phyloP scores from a whole-genome alignment of 345 rosid genomes.

The Hevea brasiliensis region DNA sequence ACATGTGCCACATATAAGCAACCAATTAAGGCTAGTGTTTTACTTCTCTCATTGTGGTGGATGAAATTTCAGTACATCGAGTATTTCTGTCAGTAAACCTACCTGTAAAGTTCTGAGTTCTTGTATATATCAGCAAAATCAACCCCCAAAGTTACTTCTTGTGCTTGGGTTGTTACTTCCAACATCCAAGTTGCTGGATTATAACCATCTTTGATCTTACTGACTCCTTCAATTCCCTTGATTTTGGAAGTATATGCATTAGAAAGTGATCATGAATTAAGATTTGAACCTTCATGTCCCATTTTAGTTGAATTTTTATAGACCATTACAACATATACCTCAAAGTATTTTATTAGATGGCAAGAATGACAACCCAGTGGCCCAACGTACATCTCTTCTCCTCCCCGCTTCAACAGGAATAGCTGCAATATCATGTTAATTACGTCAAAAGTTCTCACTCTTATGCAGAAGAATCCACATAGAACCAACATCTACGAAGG shows the following conservation, averaged over 20 bases:
- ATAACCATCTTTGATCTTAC: slow-evolving; percentile 61
- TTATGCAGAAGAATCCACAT: background rate
- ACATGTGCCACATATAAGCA: too few species aligned
- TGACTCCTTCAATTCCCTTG: slow-evolving; percentile 53
- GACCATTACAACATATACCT: slow-evolving; percentile 24
- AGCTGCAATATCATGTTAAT: slow-evolving; percentile 31
- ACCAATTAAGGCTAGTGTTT: too few species aligned
- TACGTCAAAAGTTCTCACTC: background rate
- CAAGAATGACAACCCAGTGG: slow-evolving; percentile 49
- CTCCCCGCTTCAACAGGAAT: slow-evolving; percentile 47
- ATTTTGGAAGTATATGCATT: background rate
- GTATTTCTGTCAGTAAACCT: background rate
- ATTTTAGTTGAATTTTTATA: too few species aligned
- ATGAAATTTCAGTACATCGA: background rate
- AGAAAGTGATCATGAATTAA: background rate
- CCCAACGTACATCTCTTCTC: slow-evolving; percentile 55
- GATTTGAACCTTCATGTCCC: too few species aligned
- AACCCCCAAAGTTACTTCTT: slow-evolving; percentile 54
- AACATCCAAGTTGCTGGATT: slow-evolving; percentile 90
- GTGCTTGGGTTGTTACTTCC: slow-evolving; percentile 55
- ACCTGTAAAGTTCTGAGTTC: slow-evolving; percentile 50
- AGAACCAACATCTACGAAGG: background rate
- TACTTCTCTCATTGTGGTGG: too few species aligned
- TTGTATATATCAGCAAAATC: slow-evolving; percentile 59
- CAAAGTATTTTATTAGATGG: slow-evolving; percentile 44